Evolutionary conservation across 192 early-diverging fungal genomes (phyloP).

Genomic region (Umbelopsis vinacea): DNA sequence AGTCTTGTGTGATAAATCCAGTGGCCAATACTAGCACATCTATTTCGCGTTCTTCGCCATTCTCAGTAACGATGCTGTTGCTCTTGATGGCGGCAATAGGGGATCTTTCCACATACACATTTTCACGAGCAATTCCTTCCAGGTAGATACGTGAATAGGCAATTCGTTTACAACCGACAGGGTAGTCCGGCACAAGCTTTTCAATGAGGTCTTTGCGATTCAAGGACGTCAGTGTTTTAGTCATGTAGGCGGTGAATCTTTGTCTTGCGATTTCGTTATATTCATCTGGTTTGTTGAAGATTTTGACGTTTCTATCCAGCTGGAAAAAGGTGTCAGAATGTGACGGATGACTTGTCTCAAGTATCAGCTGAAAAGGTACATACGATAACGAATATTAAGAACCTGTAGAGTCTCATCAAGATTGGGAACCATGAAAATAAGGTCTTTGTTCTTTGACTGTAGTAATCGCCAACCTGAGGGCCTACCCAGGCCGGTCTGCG

Average conservation of each 20-base stretch:
- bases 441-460: slow-evolving; percentile 36
- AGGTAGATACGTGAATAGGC: slow-evolving; percentile 38
- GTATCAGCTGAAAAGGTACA: background rate
- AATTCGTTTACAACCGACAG: slow-evolving; percentile 49
- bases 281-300: slow-evolving; percentile 3
- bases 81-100: slow-evolving; percentile 36
- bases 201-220: slow-evolving; percentile 28
- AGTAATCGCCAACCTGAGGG: slow-evolving; percentile 43
- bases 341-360: too few relatives aligned
- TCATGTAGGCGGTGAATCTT: background rate
- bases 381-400: slow-evolving; percentile 21
- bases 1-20: slow-evolving; percentile 46
- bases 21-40: slow-evolving; percentile 51
- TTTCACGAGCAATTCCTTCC: slow-evolving; percentile 20
- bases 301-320: background rate
- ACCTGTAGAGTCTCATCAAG: slow-evolving; percentile 28
- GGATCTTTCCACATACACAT: slow-evolving; percentile 43
- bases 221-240: background rate
- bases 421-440: slow-evolving; percentile 48
- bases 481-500: slow-evolving; percentile 55
- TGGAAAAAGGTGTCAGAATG: background rate
- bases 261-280: background rate
- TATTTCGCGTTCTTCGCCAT: slow-evolving; percentile 39
- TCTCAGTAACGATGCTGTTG: slow-evolving; percentile 36
- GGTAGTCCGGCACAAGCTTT: slow-evolving; percentile 42